Evolutionary conservation across 495 filamentous ascomycete genomes (phyloP).

Genomic region (Aspergillus carlsbadensis): DNA sequence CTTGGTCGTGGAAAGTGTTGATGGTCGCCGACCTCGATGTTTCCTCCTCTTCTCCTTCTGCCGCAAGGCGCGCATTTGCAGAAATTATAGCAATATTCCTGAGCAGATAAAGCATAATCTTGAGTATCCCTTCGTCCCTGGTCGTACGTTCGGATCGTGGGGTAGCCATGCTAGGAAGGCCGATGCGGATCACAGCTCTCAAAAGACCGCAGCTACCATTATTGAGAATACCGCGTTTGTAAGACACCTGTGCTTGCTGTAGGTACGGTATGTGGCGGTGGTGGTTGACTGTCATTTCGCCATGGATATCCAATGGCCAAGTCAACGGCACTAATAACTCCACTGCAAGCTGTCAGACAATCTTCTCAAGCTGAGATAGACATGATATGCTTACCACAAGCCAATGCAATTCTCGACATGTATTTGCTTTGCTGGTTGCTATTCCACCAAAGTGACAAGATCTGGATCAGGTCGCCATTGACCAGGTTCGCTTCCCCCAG

Average conservation of each 20-base stretch:
- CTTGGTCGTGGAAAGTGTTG: constrained; percentile 83
- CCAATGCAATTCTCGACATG: constrained; percentile 77
- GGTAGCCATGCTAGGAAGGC: constrained; percentile 82
- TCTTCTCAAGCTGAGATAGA: not conserved
- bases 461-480: constrained; percentile 83
- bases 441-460: constrained; percentile 75
- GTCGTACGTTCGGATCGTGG: constrained; percentile 70
- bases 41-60: constrained; percentile 79
- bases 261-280: constrained; percentile 86
- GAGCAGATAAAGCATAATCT: constrained; percentile 82
- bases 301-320: constrained; percentile 84
- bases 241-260: constrained; percentile 79
- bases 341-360: constrained; percentile 42
- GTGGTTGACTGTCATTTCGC: constrained; percentile 87
- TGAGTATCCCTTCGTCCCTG: constrained; percentile 91
- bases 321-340: constrained; percentile 93
- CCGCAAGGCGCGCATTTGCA: constrained; percentile 56
- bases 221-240: constrained; percentile 85
- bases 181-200: constrained; percentile 72
- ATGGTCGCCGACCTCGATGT: constrained; percentile 85
- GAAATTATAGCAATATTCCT: constrained; percentile 85
- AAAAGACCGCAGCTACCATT: constrained; percentile 75
- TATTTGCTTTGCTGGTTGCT: constrained; percentile 64
- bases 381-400: constrained; percentile 58
- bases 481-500: constrained; percentile 92